A percentile compares a stretch with the other conserved stretches of the same genome.
phyloP scores from a whole-genome alignment of 108 stramenopile species.

The Epipyxis sp. region DNA sequence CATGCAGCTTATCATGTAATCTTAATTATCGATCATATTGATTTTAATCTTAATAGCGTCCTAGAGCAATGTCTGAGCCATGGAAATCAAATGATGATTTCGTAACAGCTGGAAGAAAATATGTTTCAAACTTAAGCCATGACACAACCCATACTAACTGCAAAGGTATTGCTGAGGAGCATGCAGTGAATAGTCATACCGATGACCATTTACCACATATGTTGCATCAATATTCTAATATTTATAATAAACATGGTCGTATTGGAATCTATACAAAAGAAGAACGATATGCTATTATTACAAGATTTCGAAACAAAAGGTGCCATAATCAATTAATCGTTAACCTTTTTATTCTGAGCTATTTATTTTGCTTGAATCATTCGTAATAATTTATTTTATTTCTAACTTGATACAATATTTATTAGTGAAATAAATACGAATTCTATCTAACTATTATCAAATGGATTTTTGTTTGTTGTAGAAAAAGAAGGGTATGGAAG shows the following conservation, averaged over 20 bases:
- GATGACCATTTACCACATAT: constrained; percentile 41
- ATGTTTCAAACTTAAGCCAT: too few species aligned
- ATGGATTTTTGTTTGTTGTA: too few species aligned
- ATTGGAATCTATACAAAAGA: constrained; percentile 86
- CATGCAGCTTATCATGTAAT: too few species aligned
- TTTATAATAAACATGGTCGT: constrained; percentile 89
- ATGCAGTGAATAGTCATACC: background rate
- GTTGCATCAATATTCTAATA: constrained; percentile 46
- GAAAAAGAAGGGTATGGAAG: constrained; percentile 83
- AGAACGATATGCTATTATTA: constrained; percentile 86
- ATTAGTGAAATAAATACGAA: too few species aligned
- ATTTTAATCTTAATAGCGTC: too few species aligned
- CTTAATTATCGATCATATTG: too few species aligned
- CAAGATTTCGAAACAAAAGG: constrained; percentile 77
- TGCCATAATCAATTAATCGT: too few species aligned
- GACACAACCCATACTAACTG: background rate
- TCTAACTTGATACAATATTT: too few species aligned
- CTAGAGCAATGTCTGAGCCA: constrained; percentile 13
- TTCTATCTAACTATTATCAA: too few species aligned
- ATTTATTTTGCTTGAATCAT: too few species aligned
- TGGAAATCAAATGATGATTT: constrained; percentile 21
- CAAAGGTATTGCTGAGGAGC: background rate
- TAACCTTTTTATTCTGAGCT: too few species aligned
- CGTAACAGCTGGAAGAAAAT: background rate
- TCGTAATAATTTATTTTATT: too few species aligned